Percentiles rank a stretch among this genome's conserved stretches.
Conservation (phyloP, 768 basidiomycete genomes). For the Ramaria sp. region DNA sequence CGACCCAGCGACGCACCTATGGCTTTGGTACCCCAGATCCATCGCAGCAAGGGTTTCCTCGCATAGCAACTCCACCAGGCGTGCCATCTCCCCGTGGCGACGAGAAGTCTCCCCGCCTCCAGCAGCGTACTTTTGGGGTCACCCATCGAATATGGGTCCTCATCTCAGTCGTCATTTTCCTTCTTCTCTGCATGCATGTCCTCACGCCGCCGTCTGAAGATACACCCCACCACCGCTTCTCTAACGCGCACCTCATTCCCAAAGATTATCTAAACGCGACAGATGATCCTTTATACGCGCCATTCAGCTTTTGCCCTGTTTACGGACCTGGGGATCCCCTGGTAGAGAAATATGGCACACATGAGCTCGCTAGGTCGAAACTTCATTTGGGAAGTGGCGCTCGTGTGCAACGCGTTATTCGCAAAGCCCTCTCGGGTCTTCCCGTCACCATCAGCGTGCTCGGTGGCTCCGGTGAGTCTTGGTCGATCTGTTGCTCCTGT, state of each 20-base stretch:
- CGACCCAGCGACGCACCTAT: conserved; percentile 7
- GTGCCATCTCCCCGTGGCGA: background rate
- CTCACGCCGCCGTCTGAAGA: conserved; percentile 1
- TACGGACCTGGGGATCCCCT: conserved; percentile 77
- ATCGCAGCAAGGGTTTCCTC: background rate
- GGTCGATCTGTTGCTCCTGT: background rate
- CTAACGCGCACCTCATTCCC: conserved; percentile 25
- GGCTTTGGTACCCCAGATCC: conserved; percentile 8
- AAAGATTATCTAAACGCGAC: conserved; percentile 76
- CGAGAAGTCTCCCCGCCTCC: conserved; percentile 30
- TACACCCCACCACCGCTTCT: conserved; percentile 1
- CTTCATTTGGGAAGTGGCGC: conserved; percentile 74
- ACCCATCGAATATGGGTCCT: conserved; percentile 64
- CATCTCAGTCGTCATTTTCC: conserved; percentile 38
- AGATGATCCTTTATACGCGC: conserved; percentile 31
- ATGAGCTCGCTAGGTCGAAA: conserved; percentile 62
- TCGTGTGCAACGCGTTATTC: conserved; percentile 71
- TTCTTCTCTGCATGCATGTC: conserved; percentile 4
- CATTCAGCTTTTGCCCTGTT: conserved; percentile 84
- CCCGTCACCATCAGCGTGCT: conserved; percentile 85
- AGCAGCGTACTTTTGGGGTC: conserved; percentile 49
- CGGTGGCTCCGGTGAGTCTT: conserved; percentile 70
- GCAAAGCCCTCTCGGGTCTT: conserved; percentile 72
- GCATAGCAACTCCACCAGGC: conserved; percentile 5
- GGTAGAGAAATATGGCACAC: conserved; percentile 66